Percentiles rank a stretch among this genome's conserved stretches.
Evolutionary conservation across 140 eudicot species (phyloP).

Genomic region (Cichorium intybus): DNA sequence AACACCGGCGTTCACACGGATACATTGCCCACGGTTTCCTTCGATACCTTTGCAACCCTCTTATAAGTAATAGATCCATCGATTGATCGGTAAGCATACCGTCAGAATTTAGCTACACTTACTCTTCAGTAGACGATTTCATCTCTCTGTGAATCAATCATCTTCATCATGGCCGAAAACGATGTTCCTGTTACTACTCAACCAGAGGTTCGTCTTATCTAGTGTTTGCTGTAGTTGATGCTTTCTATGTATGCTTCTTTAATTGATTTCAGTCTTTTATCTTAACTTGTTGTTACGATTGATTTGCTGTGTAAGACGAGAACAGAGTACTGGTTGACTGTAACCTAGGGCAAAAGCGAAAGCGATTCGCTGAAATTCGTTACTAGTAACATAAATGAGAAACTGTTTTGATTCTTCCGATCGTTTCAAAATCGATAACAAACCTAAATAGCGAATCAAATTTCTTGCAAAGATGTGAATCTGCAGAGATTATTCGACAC

Average conservation of each 20-base stretch:
- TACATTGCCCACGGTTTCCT: background rate
- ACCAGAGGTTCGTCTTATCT: slow-evolving; percentile 20
- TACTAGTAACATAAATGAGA: background rate
- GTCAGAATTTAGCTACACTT: slow-evolving; percentile 6
- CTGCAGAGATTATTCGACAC: background rate
- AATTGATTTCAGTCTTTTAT: background rate
- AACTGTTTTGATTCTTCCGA: background rate
- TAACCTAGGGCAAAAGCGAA: slow-evolving; percentile 6
- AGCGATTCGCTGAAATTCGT: background rate
- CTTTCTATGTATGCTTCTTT: background rate
- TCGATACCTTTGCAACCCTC: background rate
- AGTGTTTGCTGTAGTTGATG: slow-evolving; percentile 5
- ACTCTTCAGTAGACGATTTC: background rate
- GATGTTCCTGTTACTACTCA: slow-evolving; percentile 14
- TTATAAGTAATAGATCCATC: slow-evolving; percentile 13
- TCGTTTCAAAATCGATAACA: background rate
- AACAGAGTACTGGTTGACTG: background rate
- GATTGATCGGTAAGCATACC: background rate
- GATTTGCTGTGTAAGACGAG: background rate
- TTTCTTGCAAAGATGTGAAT: background rate
- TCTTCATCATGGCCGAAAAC: slow-evolving; percentile 21
- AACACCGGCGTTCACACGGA: slow-evolving; percentile 5
- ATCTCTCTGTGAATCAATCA: background rate
- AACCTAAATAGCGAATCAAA: background rate
- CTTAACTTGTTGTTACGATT: background rate